Percentiles rank a stretch among this genome's conserved stretches.
Evolutionary conservation across 768 basidiomycete genomes (phyloP).

Genomic region (Lactarius hatsudake): DNA sequence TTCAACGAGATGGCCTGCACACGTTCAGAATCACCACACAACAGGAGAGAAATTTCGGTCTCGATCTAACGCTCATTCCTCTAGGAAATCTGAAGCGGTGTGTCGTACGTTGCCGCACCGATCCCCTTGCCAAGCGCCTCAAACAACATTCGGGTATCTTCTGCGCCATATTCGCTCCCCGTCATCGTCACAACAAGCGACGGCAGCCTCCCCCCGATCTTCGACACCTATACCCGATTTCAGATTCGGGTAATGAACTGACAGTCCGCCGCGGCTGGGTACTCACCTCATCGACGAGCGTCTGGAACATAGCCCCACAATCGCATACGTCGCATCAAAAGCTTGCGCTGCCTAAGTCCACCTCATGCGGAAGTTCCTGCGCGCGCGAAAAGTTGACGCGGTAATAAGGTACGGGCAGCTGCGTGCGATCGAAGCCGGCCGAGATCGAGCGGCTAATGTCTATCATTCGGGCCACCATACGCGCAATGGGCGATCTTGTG

Average conservation of each 20-base stretch:
- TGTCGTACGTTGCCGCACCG: constrained; percentile 43
- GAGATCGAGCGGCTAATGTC: constrained; percentile 17
- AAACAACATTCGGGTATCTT: constrained; percentile 48
- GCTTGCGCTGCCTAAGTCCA: too few relatives aligned
- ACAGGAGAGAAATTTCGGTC: too few relatives aligned
- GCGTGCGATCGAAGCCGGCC: constrained; percentile 17
- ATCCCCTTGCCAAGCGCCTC: constrained; percentile 48
- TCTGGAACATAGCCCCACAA: constrained; percentile 16
- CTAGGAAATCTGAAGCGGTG: not conserved
- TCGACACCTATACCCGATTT: constrained; percentile 37
- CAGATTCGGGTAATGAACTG: not conserved
- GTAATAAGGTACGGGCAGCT: constrained; percentile 23
- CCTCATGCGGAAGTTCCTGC: too few relatives aligned
- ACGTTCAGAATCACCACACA: not conserved
- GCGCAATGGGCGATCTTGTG: constrained; percentile 16
- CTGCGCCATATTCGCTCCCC: constrained; percentile 45
- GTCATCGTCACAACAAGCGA: constrained; percentile 48
- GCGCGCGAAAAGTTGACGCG: constrained; percentile 23
- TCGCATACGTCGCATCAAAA: constrained; percentile 22
- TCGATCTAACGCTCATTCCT: not conserved
- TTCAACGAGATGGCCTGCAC: not conserved
- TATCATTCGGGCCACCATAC: constrained; percentile 19
- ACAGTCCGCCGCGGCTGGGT: not conserved
- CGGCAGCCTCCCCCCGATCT: constrained; percentile 41
- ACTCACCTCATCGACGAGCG: constrained; percentile 11